Conservation (phyloP, 179 eudicot genomes). For the Beta lomatogona region DNA sequence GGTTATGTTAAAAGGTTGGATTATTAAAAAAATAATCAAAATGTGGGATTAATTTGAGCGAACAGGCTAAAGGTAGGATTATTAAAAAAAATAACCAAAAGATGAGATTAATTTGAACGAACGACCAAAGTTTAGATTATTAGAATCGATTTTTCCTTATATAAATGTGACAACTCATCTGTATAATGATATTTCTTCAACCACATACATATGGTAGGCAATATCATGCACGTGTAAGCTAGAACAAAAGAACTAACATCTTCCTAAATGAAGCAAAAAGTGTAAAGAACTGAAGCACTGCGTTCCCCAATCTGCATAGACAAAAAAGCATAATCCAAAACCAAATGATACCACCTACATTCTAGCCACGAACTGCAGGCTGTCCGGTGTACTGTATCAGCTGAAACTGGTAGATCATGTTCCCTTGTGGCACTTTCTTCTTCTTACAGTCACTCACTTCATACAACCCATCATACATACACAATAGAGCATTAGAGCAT, state of each 20-base stretch:
- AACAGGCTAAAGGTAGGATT: no score
- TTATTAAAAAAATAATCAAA: no score
- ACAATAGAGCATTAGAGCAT: neutral
- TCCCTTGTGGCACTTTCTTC: conserved; percentile 38
- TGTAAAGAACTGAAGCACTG: neutral
- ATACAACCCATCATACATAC: conserved; percentile 54
- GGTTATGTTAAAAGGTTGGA: no score
- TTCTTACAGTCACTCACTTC: conserved; percentile 20
- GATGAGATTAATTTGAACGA: no score
- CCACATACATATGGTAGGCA: neutral
- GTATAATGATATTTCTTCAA: neutral
- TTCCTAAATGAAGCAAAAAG: neutral
- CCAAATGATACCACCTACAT: conserved; percentile 6
- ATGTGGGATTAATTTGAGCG: no score
- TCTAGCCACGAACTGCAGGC: conserved; percentile 27
- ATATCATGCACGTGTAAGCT: neutral
- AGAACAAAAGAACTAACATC: neutral
- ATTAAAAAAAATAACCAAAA: no score
- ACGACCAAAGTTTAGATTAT: no score
- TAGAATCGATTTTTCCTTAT: neutral
- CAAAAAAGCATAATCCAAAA: neutral
- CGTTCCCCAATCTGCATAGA: neutral
- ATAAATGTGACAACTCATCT: neutral
- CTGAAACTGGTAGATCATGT: conserved; percentile 39
- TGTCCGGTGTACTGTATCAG: conserved; percentile 32